These are phyloP conservation scores for Jatropha multifida DNA, from an alignment of 441 rosid species.

Conservation along the genomic window DNA sequence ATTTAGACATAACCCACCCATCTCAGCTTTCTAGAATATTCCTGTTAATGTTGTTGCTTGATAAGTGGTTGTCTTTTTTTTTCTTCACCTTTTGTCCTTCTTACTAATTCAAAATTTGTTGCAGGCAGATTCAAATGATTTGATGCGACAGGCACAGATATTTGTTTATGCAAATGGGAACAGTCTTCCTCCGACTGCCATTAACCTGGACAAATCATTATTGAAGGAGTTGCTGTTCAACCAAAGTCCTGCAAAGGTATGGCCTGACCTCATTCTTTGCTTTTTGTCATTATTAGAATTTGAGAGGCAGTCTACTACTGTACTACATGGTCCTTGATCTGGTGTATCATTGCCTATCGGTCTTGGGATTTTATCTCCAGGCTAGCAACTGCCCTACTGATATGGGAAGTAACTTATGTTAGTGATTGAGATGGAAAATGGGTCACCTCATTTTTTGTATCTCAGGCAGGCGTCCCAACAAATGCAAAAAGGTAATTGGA, in stretches of 20 bases:
- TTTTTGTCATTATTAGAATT: neutral
- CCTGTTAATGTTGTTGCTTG: slow-evolving; percentile 7
- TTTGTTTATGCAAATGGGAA: slow-evolving; percentile 82
- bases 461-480: neutral
- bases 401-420: neutral
- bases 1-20: neutral
- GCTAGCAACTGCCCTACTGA: neutral
- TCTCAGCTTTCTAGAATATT: slow-evolving; percentile 6
- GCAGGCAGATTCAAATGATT: slow-evolving; percentile 63
- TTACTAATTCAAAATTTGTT: slow-evolving; percentile 24
- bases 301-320: neutral
- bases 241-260: slow-evolving; percentile 82
- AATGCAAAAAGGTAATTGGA: neutral
- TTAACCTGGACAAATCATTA: slow-evolving; percentile 75
- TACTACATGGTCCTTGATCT: neutral
- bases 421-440: neutral
- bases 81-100: neutral
- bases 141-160: slow-evolving; percentile 67
- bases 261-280: neutral
- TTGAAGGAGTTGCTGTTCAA: slow-evolving; percentile 71
- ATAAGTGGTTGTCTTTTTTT: neutral
- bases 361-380: neutral
- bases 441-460: neutral
- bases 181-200: slow-evolving; percentile 75
- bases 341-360: neutral